phyloP scores from a whole-genome alignment of 768 basidiomycete species.

The Clavaria fumosa region DNA sequence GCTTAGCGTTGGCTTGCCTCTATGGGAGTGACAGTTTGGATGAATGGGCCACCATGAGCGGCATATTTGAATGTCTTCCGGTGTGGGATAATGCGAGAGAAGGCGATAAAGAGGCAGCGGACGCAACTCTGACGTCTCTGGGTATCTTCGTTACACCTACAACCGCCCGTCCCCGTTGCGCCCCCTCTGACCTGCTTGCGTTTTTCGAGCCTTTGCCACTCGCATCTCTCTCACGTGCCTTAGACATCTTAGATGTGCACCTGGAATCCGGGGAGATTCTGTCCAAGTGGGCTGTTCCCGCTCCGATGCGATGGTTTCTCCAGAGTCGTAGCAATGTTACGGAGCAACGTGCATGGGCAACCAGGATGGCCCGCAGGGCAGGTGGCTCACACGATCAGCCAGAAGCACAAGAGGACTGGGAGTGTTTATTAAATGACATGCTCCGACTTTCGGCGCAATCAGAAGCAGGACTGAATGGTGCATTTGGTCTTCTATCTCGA shows the following conservation, averaged over 20 bases:
- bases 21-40: conserved; percentile 66
- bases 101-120: conserved; percentile 57
- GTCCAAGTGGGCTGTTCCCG: conserved; percentile 72
- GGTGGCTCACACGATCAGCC: conserved; percentile 39
- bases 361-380: conserved; percentile 62
- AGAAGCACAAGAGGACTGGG: conserved; percentile 63
- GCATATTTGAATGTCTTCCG: conserved; percentile 91
- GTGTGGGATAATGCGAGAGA: conserved; percentile 61
- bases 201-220: conserved; percentile 75
- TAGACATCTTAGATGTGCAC: conserved; percentile 90
- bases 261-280: conserved; percentile 89
- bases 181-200: conserved; percentile 54
- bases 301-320: conserved; percentile 81
- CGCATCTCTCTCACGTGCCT: conserved; percentile 57
- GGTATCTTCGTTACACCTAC: conserved; percentile 68
- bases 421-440: conserved; percentile 84
- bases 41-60: conserved; percentile 75
- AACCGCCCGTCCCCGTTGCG: conserved; percentile 37
- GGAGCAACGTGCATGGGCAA: conserved; percentile 77
- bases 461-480: conserved; percentile 50
- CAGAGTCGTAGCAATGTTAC: conserved; percentile 47
- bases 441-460: conserved; percentile 53
- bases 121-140: conserved; percentile 69
- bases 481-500: conserved; percentile 60
- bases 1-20: conserved; percentile 73